Evolutionary conservation across 2,329 filamentous ascomycete species (phyloP).

Genomic region (Colletotrichum zoysiae): DNA sequence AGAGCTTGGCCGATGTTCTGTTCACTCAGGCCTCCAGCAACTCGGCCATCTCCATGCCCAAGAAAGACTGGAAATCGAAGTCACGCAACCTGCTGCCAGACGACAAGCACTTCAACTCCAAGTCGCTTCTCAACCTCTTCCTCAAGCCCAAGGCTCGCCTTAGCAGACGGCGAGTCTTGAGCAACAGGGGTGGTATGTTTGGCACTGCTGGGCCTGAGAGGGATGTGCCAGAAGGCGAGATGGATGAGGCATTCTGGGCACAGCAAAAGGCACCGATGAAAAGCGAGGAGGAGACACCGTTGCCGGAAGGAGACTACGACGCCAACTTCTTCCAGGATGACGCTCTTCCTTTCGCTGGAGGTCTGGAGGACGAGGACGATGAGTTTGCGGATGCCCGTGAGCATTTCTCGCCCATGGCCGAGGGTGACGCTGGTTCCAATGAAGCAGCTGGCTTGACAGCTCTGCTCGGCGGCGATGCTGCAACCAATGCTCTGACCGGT

Average conservation of each 20-base stretch:
- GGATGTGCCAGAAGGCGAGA: constrained; percentile 76
- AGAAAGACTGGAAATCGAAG: constrained; percentile 96
- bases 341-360: constrained; percentile 75
- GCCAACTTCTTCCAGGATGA: constrained; percentile 98
- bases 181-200: constrained; percentile 56
- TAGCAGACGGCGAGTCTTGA: constrained; percentile 72
- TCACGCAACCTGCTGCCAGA: constrained; percentile 93
- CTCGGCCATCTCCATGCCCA: constrained; percentile 85
- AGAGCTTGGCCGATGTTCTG: constrained; percentile 78
- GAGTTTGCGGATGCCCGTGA: constrained; percentile 87
- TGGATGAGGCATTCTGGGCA: constrained; percentile 98
- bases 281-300: constrained; percentile 65
- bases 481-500: constrained; percentile 58
- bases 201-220: constrained; percentile 59
- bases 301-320: constrained; percentile 85
- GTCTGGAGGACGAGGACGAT: constrained; percentile 71
- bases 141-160: constrained; percentile 93
- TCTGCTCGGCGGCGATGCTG: constrained; percentile 64
- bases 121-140: constrained; percentile 89
- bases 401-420: constrained; percentile 77
- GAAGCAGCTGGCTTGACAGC: constrained; percentile 62
- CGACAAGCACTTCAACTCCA: constrained; percentile 98
- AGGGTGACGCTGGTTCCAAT: constrained; percentile 61
- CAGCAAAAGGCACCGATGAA: constrained; percentile 69
- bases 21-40: constrained; percentile 87